These are phyloP conservation scores for Oryza officinalis DNA, from an alignment of 176 grass and related monocot genomes.

Conservation along the genomic window DNA sequence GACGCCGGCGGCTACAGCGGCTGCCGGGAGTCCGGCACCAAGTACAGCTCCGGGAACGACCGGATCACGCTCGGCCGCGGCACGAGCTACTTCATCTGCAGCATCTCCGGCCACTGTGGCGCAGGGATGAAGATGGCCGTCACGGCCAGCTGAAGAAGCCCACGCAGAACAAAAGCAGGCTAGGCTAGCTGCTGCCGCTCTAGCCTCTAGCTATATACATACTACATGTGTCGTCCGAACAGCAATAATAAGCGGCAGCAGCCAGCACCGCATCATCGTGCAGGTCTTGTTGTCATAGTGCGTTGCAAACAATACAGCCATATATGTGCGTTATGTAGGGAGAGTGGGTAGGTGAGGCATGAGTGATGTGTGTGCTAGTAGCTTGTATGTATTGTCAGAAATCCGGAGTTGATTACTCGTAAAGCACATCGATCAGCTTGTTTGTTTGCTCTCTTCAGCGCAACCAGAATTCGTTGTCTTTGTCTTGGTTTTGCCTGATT, in stretches of 20 bases:
- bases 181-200: not conserved
- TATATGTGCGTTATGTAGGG: constrained; percentile 12
- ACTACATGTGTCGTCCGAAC: not conserved
- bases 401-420: not conserved
- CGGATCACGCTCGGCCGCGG: constrained; percentile 51
- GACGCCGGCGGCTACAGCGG: constrained; percentile 53
- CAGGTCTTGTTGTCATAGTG: not conserved
- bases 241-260: not conserved
- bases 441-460: not conserved
- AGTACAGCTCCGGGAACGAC: constrained; percentile 61
- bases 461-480: not conserved
- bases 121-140: constrained; percentile 77
- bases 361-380: constrained; percentile 9
- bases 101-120: constrained; percentile 58
- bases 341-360: constrained; percentile 29
- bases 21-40: constrained; percentile 51
- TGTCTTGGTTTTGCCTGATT: not conserved
- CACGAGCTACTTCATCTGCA: constrained; percentile 84
- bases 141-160: constrained; percentile 43
- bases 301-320: not conserved
- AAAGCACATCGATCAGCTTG: not conserved
- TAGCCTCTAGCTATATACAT: not conserved
- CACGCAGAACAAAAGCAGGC: not conserved
- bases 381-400: not conserved
- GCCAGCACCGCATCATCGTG: not conserved